Evolutionary conservation across 2,329 filamentous ascomycete species (phyloP).

Genomic region (Trichoderma oligosporum): DNA sequence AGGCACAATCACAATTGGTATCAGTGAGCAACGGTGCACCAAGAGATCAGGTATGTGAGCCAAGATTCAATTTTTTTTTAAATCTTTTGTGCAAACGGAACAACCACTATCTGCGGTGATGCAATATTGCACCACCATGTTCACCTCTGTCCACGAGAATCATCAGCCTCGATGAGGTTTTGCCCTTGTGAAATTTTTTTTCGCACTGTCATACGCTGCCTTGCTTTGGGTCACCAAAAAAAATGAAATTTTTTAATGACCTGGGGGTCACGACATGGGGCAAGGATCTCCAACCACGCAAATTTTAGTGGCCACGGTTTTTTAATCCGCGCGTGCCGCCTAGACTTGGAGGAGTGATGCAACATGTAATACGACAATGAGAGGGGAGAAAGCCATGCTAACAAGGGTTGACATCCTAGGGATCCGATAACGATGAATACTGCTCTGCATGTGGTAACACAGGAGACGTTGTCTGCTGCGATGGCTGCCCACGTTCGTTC

Average conservation of each 20-base stretch:
- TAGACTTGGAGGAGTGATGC: constrained; percentile 22
- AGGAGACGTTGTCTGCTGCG: constrained; percentile 87
- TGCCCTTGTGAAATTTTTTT: constrained; percentile 5
- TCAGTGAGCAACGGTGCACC: constrained; percentile 50
- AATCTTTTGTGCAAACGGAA: neutral
- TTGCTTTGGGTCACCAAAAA: constrained; percentile 8
- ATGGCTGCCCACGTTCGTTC: constrained; percentile 85
- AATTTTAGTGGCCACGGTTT: constrained; percentile 17
- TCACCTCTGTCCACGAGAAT: neutral
- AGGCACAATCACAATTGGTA: constrained; percentile 60
- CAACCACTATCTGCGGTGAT: neutral
- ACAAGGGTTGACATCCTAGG: constrained; percentile 29
- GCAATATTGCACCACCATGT: neutral
- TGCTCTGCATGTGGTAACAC: constrained; percentile 82
- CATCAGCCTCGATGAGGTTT: neutral
- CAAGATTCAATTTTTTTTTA: neutral
- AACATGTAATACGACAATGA: constrained; percentile 18
- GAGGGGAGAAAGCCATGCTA: constrained; percentile 29
- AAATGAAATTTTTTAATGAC: constrained; percentile 7
- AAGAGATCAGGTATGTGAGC: constrained; percentile 51
- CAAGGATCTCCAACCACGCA: constrained; percentile 21
- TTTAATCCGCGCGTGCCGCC: constrained; percentile 17
- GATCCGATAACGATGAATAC: constrained; percentile 76
- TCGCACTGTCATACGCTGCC: constrained; percentile 11
- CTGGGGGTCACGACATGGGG: constrained; percentile 19